These are phyloP conservation scores for Pyronema domesticum DNA, from an alignment of 495 filamentous ascomycete genomes.

Conservation along the genomic window DNA sequence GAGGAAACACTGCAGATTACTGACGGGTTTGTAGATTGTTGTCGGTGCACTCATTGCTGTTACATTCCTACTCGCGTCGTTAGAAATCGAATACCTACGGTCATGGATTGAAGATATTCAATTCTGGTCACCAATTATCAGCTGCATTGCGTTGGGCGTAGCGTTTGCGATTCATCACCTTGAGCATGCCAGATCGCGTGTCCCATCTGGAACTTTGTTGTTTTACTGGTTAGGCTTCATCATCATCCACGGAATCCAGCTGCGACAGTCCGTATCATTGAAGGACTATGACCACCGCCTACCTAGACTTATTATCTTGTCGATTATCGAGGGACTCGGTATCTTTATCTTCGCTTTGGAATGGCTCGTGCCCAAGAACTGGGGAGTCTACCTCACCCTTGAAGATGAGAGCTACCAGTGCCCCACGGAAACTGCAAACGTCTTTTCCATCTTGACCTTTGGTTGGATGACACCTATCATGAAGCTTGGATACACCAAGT, in stretches of 20 bases:
- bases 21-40: conserved; percentile 36
- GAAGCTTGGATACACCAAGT: conserved; percentile 84
- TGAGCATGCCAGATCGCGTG: conserved; percentile 74
- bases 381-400: conserved; percentile 64
- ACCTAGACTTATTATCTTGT: conserved; percentile 65
- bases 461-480: conserved; percentile 99
- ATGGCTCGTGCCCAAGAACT: conserved; percentile 78
- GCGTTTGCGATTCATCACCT: conserved; percentile 79
- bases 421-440: conserved; percentile 79
- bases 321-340: conserved; percentile 54
- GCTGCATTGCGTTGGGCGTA: conserved; percentile 57
- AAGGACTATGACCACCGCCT: conserved; percentile 44
- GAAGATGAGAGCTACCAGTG: conserved; percentile 58
- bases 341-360: conserved; percentile 64
- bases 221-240: conserved; percentile 93
- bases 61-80: conserved; percentile 54
- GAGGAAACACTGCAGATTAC: background rate
- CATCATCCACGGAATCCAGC: conserved; percentile 63
- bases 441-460: conserved; percentile 90
- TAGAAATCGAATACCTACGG: conserved; percentile 50
- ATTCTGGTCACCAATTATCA: conserved; percentile 72
- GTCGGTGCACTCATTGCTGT: conserved; percentile 48
- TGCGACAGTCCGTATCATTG: conserved; percentile 71
- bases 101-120: conserved; percentile 70
- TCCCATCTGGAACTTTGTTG: conserved; percentile 81